These are phyloP conservation scores for Hamigera avellanea DNA, from an alignment of 495 filamentous ascomycete genomes.

Conservation along the genomic window DNA sequence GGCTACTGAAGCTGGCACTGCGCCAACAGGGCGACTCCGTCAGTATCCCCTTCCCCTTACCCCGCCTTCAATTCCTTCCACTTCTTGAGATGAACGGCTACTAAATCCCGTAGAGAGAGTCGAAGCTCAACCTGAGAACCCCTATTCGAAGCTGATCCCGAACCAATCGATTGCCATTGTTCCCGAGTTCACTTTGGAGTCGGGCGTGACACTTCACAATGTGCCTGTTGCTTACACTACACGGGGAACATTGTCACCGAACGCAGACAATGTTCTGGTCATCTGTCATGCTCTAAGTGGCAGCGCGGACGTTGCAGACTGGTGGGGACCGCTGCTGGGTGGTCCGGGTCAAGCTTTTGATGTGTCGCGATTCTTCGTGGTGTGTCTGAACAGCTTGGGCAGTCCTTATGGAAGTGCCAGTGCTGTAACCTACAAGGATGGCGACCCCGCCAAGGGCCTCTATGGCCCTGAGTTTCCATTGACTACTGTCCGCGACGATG, in stretches of 20 bases:
- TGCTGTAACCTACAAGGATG: conserved; percentile 80
- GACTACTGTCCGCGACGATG: conserved; percentile 91
- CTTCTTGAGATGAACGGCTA: conserved; percentile 34
- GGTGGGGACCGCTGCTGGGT: conserved; percentile 94
- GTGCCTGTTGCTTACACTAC: conserved; percentile 91
- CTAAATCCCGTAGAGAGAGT: conserved; percentile 58
- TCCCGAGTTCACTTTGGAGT: conserved; percentile 87
- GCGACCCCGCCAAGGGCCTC: conserved; percentile 55
- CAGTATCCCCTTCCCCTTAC: conserved; percentile 21
- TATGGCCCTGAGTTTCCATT: conserved; percentile 96
- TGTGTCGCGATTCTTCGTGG: conserved; percentile 79
- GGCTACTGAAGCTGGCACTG: conserved; percentile 14
- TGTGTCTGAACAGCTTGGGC: conserved; percentile 92
- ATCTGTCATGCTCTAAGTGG: conserved; percentile 96
- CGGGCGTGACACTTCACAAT: conserved; percentile 75
- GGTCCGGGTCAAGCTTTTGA: conserved; percentile 88
- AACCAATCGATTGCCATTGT: conserved; percentile 77
- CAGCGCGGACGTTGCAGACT: conserved; percentile 91
- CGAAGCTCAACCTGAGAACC: conserved; percentile 74
- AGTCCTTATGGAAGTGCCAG: conserved; percentile 96
- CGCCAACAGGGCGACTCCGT: conserved; percentile 23
- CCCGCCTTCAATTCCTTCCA: conserved; percentile 1
- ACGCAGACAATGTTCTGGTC: conserved; percentile 82
- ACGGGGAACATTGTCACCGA: conserved; percentile 60
- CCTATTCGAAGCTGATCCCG: conserved; percentile 74